Evolutionary conservation across 495 filamentous ascomycete genomes (phyloP), one percentile per base, ranked within the genome.

Genomic region (Hypoxylon trugodes): DNA sequence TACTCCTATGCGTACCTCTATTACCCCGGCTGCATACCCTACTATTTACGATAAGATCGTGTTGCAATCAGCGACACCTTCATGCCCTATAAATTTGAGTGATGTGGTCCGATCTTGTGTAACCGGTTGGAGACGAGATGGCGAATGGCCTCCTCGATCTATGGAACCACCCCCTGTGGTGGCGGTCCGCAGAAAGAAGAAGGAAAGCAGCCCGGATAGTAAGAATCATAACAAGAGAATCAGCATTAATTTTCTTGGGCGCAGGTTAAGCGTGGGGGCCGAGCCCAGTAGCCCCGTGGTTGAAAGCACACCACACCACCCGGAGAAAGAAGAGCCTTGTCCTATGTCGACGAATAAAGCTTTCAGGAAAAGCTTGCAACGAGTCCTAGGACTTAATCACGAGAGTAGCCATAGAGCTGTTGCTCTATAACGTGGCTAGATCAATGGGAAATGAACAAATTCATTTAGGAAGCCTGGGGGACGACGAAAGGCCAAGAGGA

Each of bases 1-100:
- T 6, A 89, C 90, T 57, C 84, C 87, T 1, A 85, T 96, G 75
- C 88, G 92, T 48, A 81, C 85, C 16, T 84, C 87, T 13, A 91
- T 97, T 56, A 87, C 78, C 4, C 84, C 89, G 0, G 71, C 81
- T 37, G 84, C 86, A 47, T 96, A 97, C 77, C 79, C 85, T 2
- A 87, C 88, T 8, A 91, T 98, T 52, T 98, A 97, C 78, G 87
- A 86, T 69, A 96, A 96, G 71, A 86, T 96, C 47, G 83, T 97
- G 32, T 66, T 91, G 3, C 86, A 95, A 65, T 82, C 82, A 13
- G 82, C 91, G 57, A 88, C 90, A 1, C 93, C 95, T 0, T 86
- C 86, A 1, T 86, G 96, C 7, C 95, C 95, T 12, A 88, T 98
- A 57, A 96, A 96, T 66, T 84, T 98, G 4, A 73, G 80, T 28